These are phyloP conservation scores for Xylaria sp. DNA, from an alignment of 2,329 filamentous ascomycete species.

Conservation along the genomic window DNA sequence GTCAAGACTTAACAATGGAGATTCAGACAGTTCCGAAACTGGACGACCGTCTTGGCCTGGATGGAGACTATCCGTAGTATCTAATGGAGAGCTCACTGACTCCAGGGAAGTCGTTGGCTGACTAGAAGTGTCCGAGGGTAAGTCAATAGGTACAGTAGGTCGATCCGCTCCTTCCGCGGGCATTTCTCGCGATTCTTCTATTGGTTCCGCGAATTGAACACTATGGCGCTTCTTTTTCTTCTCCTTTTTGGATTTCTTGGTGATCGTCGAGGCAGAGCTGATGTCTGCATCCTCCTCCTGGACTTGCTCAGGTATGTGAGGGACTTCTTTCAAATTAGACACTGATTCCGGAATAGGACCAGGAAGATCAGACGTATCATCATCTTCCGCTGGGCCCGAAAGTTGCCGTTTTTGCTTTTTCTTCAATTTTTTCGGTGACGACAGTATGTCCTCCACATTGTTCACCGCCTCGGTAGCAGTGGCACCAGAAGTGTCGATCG, in stretches of 20 bases:
- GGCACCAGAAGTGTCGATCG: background rate
- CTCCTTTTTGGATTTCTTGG: slow-evolving; percentile 35
- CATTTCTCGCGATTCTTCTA: slow-evolving; percentile 28
- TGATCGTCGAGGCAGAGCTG: slow-evolving; percentile 13
- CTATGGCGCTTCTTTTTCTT: slow-evolving; percentile 36
- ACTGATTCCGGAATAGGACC: slow-evolving; percentile 15
- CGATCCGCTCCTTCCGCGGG: slow-evolving; percentile 13
- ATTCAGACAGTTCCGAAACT: background rate
- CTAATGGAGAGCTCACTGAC: background rate
- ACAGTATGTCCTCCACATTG: slow-evolving; percentile 6
- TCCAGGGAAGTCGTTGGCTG: background rate
- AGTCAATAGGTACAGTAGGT: slow-evolving; percentile 5
- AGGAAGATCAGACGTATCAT: slow-evolving; percentile 14
- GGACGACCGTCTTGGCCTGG: background rate
- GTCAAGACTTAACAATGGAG: background rate
- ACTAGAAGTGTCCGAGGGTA: background rate
- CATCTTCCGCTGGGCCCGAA: slow-evolving; percentile 6
- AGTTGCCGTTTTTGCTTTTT: slow-evolving; percentile 27
- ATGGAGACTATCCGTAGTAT: background rate
- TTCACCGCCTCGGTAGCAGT: background rate
- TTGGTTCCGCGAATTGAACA: slow-evolving; percentile 33
- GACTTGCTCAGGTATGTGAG: slow-evolving; percentile 20
- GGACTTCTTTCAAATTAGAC: slow-evolving; percentile 19
- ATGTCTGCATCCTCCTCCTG: slow-evolving; percentile 24
- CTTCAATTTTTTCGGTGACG: slow-evolving; percentile 26